Evolutionary conservation across 1,284 basidiomycete species (phyloP), one percentile per base, ranked within the genome.

Genomic region (Austroboletus novae-zelandiae): DNA sequence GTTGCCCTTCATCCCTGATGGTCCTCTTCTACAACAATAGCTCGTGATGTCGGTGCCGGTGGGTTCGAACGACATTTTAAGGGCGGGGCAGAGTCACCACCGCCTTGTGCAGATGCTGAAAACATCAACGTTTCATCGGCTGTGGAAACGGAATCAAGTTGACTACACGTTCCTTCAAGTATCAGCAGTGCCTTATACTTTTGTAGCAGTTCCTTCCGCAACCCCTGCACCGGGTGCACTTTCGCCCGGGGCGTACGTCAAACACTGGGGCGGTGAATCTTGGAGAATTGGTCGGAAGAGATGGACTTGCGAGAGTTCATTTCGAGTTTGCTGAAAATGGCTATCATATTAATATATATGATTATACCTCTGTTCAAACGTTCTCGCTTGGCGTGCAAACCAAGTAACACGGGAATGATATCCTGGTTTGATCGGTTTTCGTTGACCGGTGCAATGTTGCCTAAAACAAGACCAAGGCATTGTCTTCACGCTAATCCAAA

Each of bases 181-280:
- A 34, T 39, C 32, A 35, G 11, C 47, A 51, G 47, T 4, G 9
- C 25, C 31, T 17, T 23, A 23, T 11, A 20, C 7, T 7, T 13
- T 20, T 18, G 37, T 36, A 6, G 15, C 17, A 4, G 11, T 10
- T 8, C 18, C 25, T 35, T 3, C 20, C 10, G 15, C 39, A 20
- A 46, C 31, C 9, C 27, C 43, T 15, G 48, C 41, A 18, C 8
- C 31, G 1, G 55, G 55, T 15, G 51, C 57, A 9, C 51, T 55
- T 29, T 46, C 51, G 13, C 1, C 0, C 1, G 46, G 47, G 9
- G 23, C 5, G 0, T 57, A 5, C 58, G 62, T 37, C 49, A 57
- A 39, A 14, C 23, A 18, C 43, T 60, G 9, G 29, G 17, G 5
- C 48, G 30, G 48, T 47, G 27, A 55, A 44, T 17, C 9, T 14